Evolutionary conservation across 1,139 yeast species (phyloP).

Genomic region (Yamadazyma membranifaciens): DNA sequence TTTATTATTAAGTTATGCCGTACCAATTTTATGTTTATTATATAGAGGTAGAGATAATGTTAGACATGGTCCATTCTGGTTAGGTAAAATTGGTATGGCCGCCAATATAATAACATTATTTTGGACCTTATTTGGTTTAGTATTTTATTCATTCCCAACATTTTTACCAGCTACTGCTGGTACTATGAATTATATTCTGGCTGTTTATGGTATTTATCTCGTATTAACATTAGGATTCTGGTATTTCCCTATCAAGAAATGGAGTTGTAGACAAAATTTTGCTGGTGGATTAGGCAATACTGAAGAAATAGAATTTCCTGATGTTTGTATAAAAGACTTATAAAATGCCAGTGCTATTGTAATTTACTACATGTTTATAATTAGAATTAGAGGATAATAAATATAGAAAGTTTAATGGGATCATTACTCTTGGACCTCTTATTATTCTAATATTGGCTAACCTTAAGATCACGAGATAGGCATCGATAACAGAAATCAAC

Average conservation of each 20-base stretch:
- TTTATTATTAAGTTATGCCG: constrained; percentile 39
- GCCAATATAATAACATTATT: constrained; percentile 53
- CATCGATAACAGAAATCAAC: too few species aligned
- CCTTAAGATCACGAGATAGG: too few species aligned
- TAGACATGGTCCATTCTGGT: constrained; percentile 63
- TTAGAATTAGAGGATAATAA: neutral
- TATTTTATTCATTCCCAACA: constrained; percentile 68
- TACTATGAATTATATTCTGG: constrained; percentile 72
- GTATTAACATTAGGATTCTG: constrained; percentile 57
- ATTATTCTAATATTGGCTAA: too few species aligned
- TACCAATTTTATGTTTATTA: constrained; percentile 50
- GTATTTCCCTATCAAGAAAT: constrained; percentile 47
- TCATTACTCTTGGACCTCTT: too few species aligned
- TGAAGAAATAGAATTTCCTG: constrained; percentile 48
- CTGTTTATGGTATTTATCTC: constrained; percentile 47
- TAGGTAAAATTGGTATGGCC: constrained; percentile 56
- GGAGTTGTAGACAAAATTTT: constrained; percentile 38
- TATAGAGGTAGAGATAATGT: constrained; percentile 58
- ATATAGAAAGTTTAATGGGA: neutral
- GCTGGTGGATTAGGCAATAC: constrained; percentile 45
- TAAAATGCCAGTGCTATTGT: constrained; percentile 8
- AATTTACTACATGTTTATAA: neutral
- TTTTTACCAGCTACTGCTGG: constrained; percentile 60
- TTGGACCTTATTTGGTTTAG: constrained; percentile 62
- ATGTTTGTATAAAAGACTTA: constrained; percentile 34